Evolutionary conservation across 1,284 basidiomycete species (phyloP).

Genomic region (Volvariella volvacea): DNA sequence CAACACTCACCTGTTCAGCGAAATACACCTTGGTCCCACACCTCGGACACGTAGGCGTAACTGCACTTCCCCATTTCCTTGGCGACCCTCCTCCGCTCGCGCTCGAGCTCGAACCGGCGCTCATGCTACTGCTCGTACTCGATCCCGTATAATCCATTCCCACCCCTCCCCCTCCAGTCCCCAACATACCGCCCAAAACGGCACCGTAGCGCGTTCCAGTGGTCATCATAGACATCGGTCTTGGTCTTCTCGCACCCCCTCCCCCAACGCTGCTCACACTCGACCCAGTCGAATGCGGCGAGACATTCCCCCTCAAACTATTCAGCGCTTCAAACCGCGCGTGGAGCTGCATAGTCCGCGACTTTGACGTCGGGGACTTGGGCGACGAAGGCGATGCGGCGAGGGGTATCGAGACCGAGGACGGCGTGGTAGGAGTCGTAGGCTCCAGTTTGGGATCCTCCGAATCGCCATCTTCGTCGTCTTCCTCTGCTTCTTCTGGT

Average conservation of each 20-base stretch:
- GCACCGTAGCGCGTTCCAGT: constrained; percentile 26
- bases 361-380: neutral
- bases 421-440: constrained; percentile 13
- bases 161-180: constrained; percentile 10
- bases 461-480: constrained; percentile 8
- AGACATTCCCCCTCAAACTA: neutral
- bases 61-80: constrained; percentile 25
- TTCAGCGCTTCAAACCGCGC: too few species aligned
- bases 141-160: constrained; percentile 19
- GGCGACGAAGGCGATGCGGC: constrained; percentile 8
- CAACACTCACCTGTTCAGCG: constrained; percentile 37
- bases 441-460: constrained; percentile 2
- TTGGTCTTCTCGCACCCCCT: neutral
- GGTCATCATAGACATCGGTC: constrained; percentile 12
- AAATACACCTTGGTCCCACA: constrained; percentile 34
- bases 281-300: constrained; percentile 1
- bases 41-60: constrained; percentile 26
- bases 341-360: neutral
- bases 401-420: neutral
- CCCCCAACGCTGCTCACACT: constrained; percentile 5
- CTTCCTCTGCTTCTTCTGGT: constrained; percentile 3
- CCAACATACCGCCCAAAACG: constrained; percentile 13
- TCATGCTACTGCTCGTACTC: constrained; percentile 3
- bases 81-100: constrained; percentile 15
- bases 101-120: neutral